Conservation (phyloP, 305 asterid genomes). For the Fraxinus nigra region DNA sequence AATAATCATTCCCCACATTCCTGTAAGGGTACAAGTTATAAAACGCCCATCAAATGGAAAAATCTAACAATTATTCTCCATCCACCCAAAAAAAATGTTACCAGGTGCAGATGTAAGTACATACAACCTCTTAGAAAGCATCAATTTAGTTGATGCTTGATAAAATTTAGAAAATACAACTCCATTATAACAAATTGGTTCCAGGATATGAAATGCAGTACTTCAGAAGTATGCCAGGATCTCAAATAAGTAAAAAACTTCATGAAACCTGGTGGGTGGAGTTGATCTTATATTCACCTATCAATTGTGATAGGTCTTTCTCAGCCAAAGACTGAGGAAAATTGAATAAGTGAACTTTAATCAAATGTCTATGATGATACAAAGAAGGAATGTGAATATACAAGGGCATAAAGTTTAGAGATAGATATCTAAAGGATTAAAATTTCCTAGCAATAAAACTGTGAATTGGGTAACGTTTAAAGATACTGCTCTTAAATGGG, state of each 20-base stretch:
- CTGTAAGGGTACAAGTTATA: background rate
- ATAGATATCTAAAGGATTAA: background rate
- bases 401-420: background rate
- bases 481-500: background rate
- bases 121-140: background rate
- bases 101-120: background rate
- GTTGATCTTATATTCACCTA: background rate
- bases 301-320: background rate
- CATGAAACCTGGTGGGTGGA: background rate
- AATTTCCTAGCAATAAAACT: background rate
- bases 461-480: background rate
- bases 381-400: background rate
- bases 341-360: background rate
- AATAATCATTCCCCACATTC: conserved; percentile 7
- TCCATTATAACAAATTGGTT: background rate
- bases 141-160: background rate
- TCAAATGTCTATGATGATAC: background rate
- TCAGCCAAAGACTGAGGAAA: background rate
- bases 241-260: background rate
- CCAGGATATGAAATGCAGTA: background rate
- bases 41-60: background rate
- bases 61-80: background rate
- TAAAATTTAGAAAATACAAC: background rate
- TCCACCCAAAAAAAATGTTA: background rate
- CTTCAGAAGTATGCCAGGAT: background rate